A percentile compares a stretch with the other conserved stretches of the same genome.
phyloP scores from a whole-genome alignment of 129 eudicot genomes.

The Mikania micrantha region DNA sequence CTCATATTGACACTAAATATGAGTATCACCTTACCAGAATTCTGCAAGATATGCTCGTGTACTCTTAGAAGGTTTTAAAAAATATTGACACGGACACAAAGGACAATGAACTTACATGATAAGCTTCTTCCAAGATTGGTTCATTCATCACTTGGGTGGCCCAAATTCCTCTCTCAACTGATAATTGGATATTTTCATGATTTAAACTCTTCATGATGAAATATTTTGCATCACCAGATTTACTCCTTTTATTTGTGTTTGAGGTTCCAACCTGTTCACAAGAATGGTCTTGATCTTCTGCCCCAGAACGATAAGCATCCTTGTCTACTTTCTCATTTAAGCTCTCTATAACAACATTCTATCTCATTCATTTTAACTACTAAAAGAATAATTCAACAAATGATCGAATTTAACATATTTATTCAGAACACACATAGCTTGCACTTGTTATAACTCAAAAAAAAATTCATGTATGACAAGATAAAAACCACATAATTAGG shows the following conservation, averaged over 20 bases:
- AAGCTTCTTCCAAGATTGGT: slow-evolving; percentile 95
- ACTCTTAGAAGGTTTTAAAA: slow-evolving; percentile 13
- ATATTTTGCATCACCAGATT: slow-evolving; percentile 50
- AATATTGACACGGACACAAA: neutral
- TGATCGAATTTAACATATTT: slow-evolving; percentile 15
- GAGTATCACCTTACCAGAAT: slow-evolving; percentile 69
- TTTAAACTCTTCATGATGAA: slow-evolving; percentile 88
- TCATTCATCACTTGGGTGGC: slow-evolving; percentile 97
- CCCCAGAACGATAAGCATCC: slow-evolving; percentile 39
- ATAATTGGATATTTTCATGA: slow-evolving; percentile 72
- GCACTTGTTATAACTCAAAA: neutral
- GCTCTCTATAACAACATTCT: slow-evolving; percentile 45
- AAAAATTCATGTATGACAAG: neutral
- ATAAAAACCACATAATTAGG: neutral
- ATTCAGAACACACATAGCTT: neutral
- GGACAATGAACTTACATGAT: slow-evolving; percentile 48
- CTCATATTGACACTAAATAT: slow-evolving; percentile 96
- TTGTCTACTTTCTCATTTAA: slow-evolving; percentile 45
- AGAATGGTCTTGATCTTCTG: slow-evolving; percentile 42
- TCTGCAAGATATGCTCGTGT: slow-evolving; percentile 54
- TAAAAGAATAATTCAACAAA: slow-evolving; percentile 11
- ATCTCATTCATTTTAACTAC: slow-evolving; percentile 33
- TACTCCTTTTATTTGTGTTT: slow-evolving; percentile 39
- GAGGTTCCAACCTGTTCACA: slow-evolving; percentile 47
- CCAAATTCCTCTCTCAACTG: slow-evolving; percentile 77